Evolutionary conservation across 75 land plant genomes (phyloP).

Genomic region (Selaginella moellendorffii): DNA sequence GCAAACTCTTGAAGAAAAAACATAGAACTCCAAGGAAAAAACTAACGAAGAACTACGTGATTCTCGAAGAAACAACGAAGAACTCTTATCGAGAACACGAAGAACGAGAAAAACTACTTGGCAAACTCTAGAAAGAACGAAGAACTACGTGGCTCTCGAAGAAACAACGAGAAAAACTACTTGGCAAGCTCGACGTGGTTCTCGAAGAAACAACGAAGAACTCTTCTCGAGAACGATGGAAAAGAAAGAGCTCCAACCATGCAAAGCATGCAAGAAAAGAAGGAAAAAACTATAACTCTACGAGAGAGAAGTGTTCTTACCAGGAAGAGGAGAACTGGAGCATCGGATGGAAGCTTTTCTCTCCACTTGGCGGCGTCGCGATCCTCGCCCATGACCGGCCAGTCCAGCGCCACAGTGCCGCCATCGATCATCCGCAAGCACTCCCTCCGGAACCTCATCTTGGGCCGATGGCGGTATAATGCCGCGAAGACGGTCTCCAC

Average conservation of each 20-base stretch:
- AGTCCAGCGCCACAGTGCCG: slow-evolving; percentile 85
- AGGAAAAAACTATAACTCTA: background rate
- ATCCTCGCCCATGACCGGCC: slow-evolving; percentile 53
- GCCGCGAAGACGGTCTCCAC: slow-evolving; percentile 90
- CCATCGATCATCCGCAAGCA: slow-evolving; percentile 60
- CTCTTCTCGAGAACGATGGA: background rate
- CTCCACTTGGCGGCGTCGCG: background rate
- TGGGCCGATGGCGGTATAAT: slow-evolving; percentile 56
- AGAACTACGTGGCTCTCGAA: no score
- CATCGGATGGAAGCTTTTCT: slow-evolving; percentile 17
- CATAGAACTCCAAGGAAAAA: background rate
- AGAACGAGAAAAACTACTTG: no score
- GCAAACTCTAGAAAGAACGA: no score
- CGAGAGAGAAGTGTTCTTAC: slow-evolving; percentile 18
- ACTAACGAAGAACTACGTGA: background rate
- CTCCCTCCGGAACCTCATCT: slow-evolving; percentile 46
- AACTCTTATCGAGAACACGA: background rate
- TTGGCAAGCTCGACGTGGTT: background rate
- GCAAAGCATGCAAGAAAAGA: background rate
- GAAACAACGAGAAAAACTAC: no score
- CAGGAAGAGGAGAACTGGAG: slow-evolving; percentile 65
- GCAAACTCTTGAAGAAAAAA: no score
- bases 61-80: no score
- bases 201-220: no score
- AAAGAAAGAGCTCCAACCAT: background rate